phyloP scores from a whole-genome alignment of 495 filamentous ascomycete genomes.

The Penicillium paxilli region DNA sequence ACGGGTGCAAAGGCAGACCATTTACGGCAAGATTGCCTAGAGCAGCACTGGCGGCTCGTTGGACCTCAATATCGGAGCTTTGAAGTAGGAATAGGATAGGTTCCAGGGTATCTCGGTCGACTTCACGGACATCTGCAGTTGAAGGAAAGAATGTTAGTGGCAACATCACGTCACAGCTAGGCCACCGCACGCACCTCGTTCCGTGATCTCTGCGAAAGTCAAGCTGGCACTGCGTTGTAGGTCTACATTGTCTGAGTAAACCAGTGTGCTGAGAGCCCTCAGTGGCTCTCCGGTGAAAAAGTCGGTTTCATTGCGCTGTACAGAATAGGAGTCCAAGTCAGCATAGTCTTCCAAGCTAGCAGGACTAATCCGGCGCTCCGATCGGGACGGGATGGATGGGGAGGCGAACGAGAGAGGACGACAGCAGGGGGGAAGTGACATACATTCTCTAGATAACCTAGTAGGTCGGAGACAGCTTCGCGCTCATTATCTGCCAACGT shows the following conservation, averaged over 20 bases:
- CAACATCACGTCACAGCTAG: slow-evolving; percentile 3
- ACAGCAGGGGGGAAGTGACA: slow-evolving; percentile 22
- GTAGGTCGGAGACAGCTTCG: slow-evolving; percentile 93
- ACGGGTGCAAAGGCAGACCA: slow-evolving; percentile 50
- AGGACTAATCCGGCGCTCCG: neutral
- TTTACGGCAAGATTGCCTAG: slow-evolving; percentile 97
- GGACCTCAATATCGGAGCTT: slow-evolving; percentile 94
- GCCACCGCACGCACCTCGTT: slow-evolving; percentile 70
- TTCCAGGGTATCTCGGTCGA: slow-evolving; percentile 90
- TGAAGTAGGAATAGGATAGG: slow-evolving; percentile 95
- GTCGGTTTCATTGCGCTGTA: slow-evolving; percentile 87
- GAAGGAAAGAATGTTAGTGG: slow-evolving; percentile 12
- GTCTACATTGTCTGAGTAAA: slow-evolving; percentile 98
- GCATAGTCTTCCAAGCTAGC: slow-evolving; percentile 3
- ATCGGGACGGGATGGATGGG: slow-evolving; percentile 8
- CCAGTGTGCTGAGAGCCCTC: slow-evolving; percentile 87
- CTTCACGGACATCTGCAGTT: slow-evolving; percentile 89
- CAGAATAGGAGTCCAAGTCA: neutral
- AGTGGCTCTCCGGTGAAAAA: slow-evolving; percentile 99
- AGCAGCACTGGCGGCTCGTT: slow-evolving; percentile 93
- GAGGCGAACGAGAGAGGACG: neutral
- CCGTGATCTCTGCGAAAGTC: slow-evolving; percentile 98
- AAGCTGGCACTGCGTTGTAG: slow-evolving; percentile 95
- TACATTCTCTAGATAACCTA: slow-evolving; percentile 96
- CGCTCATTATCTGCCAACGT: slow-evolving; percentile 94